Conservation (phyloP, 148 eudicot species). For the Gaultheria prostrata region DNA sequence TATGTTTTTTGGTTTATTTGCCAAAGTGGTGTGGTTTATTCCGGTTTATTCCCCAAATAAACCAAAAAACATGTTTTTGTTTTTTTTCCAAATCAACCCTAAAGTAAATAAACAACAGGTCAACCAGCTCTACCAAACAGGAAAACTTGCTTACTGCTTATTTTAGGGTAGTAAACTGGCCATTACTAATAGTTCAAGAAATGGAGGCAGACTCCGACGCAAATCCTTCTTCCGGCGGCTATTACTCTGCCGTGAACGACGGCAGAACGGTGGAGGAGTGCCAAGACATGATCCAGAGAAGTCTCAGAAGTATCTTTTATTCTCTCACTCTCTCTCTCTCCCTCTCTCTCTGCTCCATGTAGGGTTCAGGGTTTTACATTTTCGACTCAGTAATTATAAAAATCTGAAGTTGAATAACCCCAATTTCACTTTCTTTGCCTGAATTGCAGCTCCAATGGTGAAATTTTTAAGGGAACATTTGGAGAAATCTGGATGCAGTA, state of each 20-base stretch:
- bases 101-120: no score
- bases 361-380: constrained; percentile 11
- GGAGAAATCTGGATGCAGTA: constrained; percentile 68
- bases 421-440: background rate
- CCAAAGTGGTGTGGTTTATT: no score
- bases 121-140: no score
- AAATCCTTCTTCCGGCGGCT: constrained; percentile 11
- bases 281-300: constrained; percentile 44
- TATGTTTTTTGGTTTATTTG: no score
- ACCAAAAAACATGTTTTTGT: no score
- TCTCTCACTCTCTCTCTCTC: background rate
- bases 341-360: background rate
- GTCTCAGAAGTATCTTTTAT: constrained; percentile 36
- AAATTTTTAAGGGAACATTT: constrained; percentile 69
- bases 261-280: constrained; percentile 45
- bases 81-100: no score
- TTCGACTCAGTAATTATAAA: background rate
- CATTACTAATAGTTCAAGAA: background rate
- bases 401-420: background rate
- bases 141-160: no score
- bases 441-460: constrained; percentile 65
- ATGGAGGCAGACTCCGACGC: constrained; percentile 16
- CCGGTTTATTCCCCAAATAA: no score
- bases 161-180: no score
- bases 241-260: constrained; percentile 14